phyloP scores from a whole-genome alignment of 1,284 basidiomycete genomes.

The Exobasidium cylindrosporum region DNA sequence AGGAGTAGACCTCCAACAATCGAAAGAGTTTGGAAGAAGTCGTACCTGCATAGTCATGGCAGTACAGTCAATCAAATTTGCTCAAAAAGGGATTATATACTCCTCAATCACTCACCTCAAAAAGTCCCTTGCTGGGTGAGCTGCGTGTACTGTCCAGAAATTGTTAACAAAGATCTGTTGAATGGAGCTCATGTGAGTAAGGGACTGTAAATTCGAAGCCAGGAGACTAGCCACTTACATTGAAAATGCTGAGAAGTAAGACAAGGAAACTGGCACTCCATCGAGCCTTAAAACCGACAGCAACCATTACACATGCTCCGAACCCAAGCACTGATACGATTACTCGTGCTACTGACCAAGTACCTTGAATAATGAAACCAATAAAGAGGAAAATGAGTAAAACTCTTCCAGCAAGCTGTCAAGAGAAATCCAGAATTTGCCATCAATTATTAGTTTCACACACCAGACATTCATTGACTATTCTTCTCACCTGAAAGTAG shows the following conservation, averaged over 20 bases:
- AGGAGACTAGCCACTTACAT: slow-evolving; percentile 59
- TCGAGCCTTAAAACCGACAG: slow-evolving; percentile 98
- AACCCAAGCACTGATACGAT: slow-evolving; percentile 70
- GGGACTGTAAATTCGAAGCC: slow-evolving; percentile 6
- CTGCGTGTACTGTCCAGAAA: slow-evolving; percentile 89
- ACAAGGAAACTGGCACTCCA: slow-evolving; percentile 98
- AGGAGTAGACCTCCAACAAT: slow-evolving; percentile 97
- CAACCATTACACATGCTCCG: slow-evolving; percentile 90
- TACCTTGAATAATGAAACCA: slow-evolving; percentile 91
- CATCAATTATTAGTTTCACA: too few species aligned
- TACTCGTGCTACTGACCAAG: slow-evolving; percentile 80
- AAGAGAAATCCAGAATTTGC: not conserved
- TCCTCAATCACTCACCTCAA: too few species aligned
- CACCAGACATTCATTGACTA: not conserved
- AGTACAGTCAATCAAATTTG: too few species aligned
- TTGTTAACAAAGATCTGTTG: slow-evolving; percentile 83
- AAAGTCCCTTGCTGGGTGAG: slow-evolving; percentile 95
- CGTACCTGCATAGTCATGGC: too few species aligned
- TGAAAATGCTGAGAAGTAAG: slow-evolving; percentile 85
- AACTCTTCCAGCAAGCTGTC: slow-evolving; percentile 87
- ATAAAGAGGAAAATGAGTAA: slow-evolving; percentile 99
- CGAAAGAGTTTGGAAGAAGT: slow-evolving; percentile 61
- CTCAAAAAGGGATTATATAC: too few species aligned
- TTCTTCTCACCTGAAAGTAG: slow-evolving; percentile 61
- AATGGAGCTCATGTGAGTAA: not conserved